Conservation (phyloP, 148 eudicot species). For the Pouteria glomerata region DNA sequence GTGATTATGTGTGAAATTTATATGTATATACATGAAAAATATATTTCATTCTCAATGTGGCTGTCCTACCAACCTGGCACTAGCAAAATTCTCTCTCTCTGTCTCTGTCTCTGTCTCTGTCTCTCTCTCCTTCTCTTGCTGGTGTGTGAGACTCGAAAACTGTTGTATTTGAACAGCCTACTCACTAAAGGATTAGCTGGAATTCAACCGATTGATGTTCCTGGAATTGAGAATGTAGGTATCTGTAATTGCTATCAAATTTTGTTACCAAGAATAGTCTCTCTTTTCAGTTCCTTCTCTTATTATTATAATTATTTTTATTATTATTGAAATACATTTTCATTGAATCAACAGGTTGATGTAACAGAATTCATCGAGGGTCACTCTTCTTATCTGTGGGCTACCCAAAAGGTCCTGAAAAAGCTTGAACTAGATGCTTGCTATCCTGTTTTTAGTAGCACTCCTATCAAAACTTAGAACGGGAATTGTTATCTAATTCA, state of each 20-base stretch:
- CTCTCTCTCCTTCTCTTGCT: no score
- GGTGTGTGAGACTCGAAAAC: background rate
- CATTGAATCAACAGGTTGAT: conserved; percentile 61
- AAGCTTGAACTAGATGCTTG: conserved; percentile 75
- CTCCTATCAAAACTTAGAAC: background rate
- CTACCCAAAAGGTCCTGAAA: conserved; percentile 65
- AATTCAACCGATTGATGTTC: conserved; percentile 72
- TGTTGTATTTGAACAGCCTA: conserved; percentile 47
- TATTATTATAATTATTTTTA: no score
- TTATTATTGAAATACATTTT: no score
- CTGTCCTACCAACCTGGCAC: no score
- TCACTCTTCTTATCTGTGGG: conserved; percentile 90
- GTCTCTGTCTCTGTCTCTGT: no score
- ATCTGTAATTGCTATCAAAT: background rate
- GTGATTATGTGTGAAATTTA: no score
- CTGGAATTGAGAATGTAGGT: conserved; percentile 90
- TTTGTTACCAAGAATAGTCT: background rate
- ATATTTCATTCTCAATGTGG: no score
- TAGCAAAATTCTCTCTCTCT: no score
- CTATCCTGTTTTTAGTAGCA: conserved; percentile 55
- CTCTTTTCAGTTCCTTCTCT: no score
- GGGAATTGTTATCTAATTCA: background rate
- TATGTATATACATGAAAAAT: no score
- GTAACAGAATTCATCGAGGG: conserved; percentile 76
- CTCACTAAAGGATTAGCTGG: conserved; percentile 96